A percentile compares a stretch with the other conserved stretches of the same genome.
Evolutionary conservation across 495 filamentous ascomycete genomes (phyloP).

Genomic region (Lineolata rhizophorae): DNA sequence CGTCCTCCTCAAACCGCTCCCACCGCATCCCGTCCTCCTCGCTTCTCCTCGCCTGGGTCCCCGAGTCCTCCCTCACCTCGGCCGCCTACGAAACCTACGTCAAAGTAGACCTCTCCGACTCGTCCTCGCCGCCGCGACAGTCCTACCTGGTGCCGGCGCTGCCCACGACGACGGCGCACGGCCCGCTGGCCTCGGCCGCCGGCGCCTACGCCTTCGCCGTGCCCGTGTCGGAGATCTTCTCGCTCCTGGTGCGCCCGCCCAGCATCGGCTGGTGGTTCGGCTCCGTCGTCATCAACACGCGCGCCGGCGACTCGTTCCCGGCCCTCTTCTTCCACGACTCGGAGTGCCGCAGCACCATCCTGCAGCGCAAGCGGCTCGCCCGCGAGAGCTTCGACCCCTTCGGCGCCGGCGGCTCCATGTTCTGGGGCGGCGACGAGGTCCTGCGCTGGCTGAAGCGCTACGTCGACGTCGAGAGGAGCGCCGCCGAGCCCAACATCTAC

Average conservation of each 20-base stretch:
- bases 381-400: conserved; percentile 82
- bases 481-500: conserved; percentile 71
- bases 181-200: conserved; percentile 39
- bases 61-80: conserved; percentile 72
- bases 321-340: conserved; percentile 93
- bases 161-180: conserved; percentile 54
- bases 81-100: conserved; percentile 75
- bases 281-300: conserved; percentile 75
- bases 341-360: conserved; percentile 86
- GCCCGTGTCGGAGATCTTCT: conserved; percentile 76
- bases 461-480: conserved; percentile 57
- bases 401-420: conserved; percentile 59
- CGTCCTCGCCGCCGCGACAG: conserved; percentile 57
- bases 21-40: conserved; percentile 30
- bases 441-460: conserved; percentile 75
- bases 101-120: conserved; percentile 77
- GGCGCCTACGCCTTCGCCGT: conserved; percentile 85
- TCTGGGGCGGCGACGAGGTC: conserved; percentile 96
- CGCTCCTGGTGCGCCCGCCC: conserved; percentile 71
- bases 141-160: conserved; percentile 82
- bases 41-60: conserved; percentile 78
- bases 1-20: conserved; percentile 28
- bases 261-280: conserved; percentile 98
- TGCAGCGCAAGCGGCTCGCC: conserved; percentile 72
- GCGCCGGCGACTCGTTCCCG: conserved; percentile 77